These are phyloP conservation scores for Warburgia ugandensis DNA, from an alignment of 164 flowering plant genomes.

Conservation along the genomic window DNA sequence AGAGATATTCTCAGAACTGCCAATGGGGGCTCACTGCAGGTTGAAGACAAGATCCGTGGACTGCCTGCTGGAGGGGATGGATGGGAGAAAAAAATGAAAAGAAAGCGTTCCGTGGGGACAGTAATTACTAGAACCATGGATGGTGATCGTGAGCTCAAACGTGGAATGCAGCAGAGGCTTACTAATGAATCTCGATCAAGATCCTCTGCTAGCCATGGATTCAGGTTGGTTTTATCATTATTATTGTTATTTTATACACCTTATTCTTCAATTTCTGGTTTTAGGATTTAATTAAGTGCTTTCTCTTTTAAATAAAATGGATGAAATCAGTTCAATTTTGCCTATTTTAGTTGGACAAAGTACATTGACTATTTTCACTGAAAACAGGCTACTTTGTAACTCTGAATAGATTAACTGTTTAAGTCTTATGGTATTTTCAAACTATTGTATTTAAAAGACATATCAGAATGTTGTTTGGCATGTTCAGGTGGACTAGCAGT, in stretches of 20 bases:
- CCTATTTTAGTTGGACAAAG: too few relatives aligned
- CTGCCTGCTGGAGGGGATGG: conserved; percentile 80
- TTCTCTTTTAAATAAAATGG: too few relatives aligned
- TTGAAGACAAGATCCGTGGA: conserved; percentile 70
- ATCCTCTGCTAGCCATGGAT: conserved; percentile 40
- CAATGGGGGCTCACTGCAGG: conserved; percentile 38
- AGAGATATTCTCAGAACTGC: conserved; percentile 51
- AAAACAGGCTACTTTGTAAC: too few relatives aligned
- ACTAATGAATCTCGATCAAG: conserved; percentile 42
- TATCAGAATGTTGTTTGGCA: too few relatives aligned
- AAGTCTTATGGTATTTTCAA: too few relatives aligned
- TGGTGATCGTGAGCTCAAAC: conserved; percentile 50
- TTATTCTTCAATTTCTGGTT: too few relatives aligned
- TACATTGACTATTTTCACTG: too few relatives aligned
- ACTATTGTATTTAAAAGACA: too few relatives aligned
- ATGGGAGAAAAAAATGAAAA: conserved; percentile 87
- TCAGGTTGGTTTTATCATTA: conserved; percentile 32
- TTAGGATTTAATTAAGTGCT: too few relatives aligned
- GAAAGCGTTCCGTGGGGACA: conserved; percentile 70
- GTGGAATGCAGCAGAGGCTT: conserved; percentile 40
- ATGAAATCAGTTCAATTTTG: too few relatives aligned
- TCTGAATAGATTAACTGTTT: too few relatives aligned
- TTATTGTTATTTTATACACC: not conserved
- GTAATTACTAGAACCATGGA: conserved; percentile 42
- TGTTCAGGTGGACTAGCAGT: too few relatives aligned